These are phyloP conservation scores for Aspergillus ustus DNA, from an alignment of 2,329 filamentous ascomycete species.

Conservation along the genomic window DNA sequence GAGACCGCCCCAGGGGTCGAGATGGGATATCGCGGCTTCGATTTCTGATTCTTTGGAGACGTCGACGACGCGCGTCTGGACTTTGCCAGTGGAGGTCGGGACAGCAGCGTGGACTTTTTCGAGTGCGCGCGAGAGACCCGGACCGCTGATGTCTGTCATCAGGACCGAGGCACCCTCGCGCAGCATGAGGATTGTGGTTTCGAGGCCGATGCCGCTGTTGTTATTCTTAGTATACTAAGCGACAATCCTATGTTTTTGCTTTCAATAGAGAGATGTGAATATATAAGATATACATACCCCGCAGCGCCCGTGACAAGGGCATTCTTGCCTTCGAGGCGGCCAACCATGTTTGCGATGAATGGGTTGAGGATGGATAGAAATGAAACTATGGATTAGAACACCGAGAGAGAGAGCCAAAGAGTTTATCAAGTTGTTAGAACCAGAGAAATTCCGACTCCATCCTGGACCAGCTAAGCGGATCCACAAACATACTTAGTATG, in stretches of 20 bases:
- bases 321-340: conserved; percentile 29
- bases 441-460: no score
- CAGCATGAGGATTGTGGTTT: conserved; percentile 87
- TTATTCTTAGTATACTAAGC: neutral
- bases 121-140: conserved; percentile 75
- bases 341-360: neutral
- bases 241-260: neutral
- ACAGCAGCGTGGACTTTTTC: conserved; percentile 76
- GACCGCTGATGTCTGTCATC: conserved; percentile 81
- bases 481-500: no score
- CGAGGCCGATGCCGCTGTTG: conserved; percentile 80
- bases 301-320: conserved; percentile 30
- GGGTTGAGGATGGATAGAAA: no score
- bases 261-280: no score
- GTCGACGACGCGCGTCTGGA: conserved; percentile 53
- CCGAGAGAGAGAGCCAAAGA: no score
- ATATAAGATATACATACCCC: conserved; percentile 17
- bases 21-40: conserved; percentile 70
- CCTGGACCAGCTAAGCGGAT: no score
- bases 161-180: conserved; percentile 85
- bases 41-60: conserved; percentile 86
- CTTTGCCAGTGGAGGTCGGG: conserved; percentile 46
- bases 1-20: conserved; percentile 84
- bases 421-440: no score
- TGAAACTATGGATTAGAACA: no score